These are phyloP conservation scores for Asclepias syriaca DNA, from an alignment of 257 asterid genomes.

Conservation along the genomic window DNA sequence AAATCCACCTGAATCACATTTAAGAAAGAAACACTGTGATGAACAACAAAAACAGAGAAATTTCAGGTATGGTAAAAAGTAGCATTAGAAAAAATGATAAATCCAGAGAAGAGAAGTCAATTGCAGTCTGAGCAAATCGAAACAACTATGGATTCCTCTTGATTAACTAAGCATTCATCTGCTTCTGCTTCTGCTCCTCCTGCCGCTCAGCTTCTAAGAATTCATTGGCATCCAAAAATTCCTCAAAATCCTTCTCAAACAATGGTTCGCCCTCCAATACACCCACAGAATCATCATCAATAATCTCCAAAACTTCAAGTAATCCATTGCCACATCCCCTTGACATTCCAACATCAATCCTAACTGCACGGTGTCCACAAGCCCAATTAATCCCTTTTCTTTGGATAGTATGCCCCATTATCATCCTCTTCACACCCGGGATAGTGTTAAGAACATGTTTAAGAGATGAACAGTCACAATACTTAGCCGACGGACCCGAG, in stretches of 20 bases:
- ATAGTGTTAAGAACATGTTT: conserved; percentile 79
- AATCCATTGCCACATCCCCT: conserved; percentile 58
- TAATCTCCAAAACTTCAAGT: conserved; percentile 90
- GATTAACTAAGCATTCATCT: conserved; percentile 45
- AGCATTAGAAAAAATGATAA: no score
- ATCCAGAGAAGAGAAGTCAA: no score
- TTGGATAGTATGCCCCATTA: conserved; percentile 96
- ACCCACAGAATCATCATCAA: conserved; percentile 41
- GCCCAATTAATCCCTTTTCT: conserved; percentile 57
- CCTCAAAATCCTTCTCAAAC: conserved; percentile 36
- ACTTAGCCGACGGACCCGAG: conserved; percentile 50
- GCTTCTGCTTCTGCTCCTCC: conserved; percentile 28
- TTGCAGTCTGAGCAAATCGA: no score
- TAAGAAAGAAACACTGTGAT: no score
- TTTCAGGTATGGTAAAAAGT: no score
- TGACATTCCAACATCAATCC: conserved; percentile 97
- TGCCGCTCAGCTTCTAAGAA: conserved; percentile 40
- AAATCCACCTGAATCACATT: no score
- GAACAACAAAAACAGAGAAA: no score
- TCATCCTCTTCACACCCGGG: conserved; percentile 96
- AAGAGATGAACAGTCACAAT: conserved; percentile 79
- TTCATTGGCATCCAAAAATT: conserved; percentile 22
- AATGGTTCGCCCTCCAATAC: conserved; percentile 73
- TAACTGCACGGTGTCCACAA: conserved; percentile 63
- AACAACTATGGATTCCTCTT: no score